phyloP scores from a whole-genome alignment of 768 basidiomycete species.

The Melanogaster broomeanus region DNA sequence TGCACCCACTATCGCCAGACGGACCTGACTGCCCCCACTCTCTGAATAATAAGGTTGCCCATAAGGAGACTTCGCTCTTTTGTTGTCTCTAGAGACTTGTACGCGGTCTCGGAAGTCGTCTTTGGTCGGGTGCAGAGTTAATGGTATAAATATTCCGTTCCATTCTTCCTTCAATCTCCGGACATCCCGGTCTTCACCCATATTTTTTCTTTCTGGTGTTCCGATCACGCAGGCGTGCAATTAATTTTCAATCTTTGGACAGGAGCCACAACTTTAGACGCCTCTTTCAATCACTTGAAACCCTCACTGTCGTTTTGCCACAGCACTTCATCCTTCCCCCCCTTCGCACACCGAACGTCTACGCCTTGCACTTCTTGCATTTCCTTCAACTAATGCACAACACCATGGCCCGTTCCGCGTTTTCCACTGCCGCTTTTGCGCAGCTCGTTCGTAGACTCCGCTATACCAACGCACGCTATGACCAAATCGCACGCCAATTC shows the following conservation, averaged over 20 bases:
- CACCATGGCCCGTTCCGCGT: conserved; percentile 23
- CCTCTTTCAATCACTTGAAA: background rate
- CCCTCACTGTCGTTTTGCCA: conserved; percentile 1
- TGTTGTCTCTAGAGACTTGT: background rate
- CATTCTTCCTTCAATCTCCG: conserved; percentile 9
- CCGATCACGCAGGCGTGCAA: conserved; percentile 13
- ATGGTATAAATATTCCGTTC: conserved; percentile 20
- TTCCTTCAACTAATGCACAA: background rate
- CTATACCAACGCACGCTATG: conserved; percentile 44
- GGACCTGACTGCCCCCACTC: background rate
- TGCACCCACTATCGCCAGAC: background rate
- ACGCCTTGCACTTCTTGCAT: background rate
- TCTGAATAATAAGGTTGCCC: conserved; percentile 9
- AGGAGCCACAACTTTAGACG: background rate
- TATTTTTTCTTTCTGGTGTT: conserved; percentile 6
- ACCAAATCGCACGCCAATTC: conserved; percentile 37
- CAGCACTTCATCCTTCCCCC: conserved; percentile 3
- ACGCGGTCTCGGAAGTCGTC: background rate
- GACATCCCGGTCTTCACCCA: background rate
- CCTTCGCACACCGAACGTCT: background rate
- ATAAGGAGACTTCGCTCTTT: conserved; percentile 6
- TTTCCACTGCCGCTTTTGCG: conserved; percentile 24
- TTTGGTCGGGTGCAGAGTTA: background rate
- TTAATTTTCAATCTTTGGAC: conserved; percentile 2
- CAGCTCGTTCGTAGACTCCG: conserved; percentile 45